phyloP scores from a whole-genome alignment of 306 rosid species.

The Inga leiocalycina region DNA sequence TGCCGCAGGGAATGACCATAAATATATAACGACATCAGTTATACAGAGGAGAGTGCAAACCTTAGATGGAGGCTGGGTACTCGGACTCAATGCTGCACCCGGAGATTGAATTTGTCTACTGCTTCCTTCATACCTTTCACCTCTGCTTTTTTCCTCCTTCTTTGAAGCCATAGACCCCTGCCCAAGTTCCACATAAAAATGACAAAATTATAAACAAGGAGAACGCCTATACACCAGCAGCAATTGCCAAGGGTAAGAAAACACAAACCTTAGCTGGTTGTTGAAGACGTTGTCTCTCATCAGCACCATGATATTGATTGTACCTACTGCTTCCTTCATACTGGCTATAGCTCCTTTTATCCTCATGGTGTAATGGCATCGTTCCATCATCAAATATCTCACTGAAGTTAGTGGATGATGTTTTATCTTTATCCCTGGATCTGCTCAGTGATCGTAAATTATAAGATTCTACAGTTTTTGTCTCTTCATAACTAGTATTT shows the following conservation, averaged over 20 bases:
- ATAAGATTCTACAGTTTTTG: conserved; percentile 36
- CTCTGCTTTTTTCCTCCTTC: not conserved
- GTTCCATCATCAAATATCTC: conserved; percentile 28
- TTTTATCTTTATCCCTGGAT: conserved; percentile 33
- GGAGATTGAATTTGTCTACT: not conserved
- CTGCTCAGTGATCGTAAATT: conserved; percentile 32
- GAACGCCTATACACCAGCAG: not conserved
- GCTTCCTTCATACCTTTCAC: not conserved
- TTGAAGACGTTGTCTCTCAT: conserved; percentile 41
- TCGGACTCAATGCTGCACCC: not conserved
- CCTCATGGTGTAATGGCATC: conserved; percentile 32
- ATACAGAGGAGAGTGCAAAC: not conserved
- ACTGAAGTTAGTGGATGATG: conserved; percentile 23
- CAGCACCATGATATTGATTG: conserved; percentile 30
- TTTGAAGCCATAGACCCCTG: not conserved
- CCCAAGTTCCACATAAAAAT: not conserved
- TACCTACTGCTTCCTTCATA: conserved; percentile 41
- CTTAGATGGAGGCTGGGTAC: conserved; percentile 3
- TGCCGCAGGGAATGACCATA: not conserved
- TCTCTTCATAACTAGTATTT: conserved; percentile 30
- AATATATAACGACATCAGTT: not conserved
- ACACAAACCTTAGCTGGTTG: conserved; percentile 58
- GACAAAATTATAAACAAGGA: not conserved
- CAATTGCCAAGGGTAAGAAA: not conserved
- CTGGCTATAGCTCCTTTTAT: conserved; percentile 28